Evolutionary conservation across 148 eudicot genomes (phyloP).

Genomic region (Tetragonia tetragonoides): DNA sequence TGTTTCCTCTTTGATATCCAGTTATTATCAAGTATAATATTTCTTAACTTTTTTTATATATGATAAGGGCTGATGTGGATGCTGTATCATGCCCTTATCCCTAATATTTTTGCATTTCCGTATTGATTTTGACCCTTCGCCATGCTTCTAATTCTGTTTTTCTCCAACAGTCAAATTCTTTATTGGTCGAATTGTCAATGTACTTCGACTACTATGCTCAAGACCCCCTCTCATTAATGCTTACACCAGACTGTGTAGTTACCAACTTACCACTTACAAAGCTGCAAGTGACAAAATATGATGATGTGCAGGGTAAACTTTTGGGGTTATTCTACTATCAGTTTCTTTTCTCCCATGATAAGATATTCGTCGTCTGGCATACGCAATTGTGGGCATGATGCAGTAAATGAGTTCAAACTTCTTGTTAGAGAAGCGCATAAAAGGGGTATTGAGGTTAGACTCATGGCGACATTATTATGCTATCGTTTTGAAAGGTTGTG

Average conservation of each 20-base stretch:
- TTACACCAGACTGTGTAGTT: not conserved
- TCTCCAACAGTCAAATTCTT: not conserved
- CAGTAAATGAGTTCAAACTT: constrained; percentile 83
- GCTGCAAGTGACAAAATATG: not conserved
- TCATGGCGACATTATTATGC: constrained; percentile 19
- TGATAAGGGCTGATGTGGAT: not conserved
- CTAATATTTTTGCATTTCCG: not conserved
- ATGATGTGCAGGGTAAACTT: constrained; percentile 71
- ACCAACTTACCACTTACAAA: not conserved
- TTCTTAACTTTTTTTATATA: not conserved
- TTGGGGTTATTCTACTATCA: constrained; percentile 98
- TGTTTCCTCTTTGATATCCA: not conserved
- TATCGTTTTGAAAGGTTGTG: constrained; percentile 11
- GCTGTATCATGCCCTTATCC: not conserved
- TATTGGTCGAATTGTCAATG: not conserved
- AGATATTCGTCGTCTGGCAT: constrained; percentile 80
- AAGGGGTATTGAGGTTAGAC: constrained; percentile 86
- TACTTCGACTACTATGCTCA: not conserved
- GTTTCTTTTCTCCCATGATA: constrained; percentile 89
- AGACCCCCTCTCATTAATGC: not conserved
- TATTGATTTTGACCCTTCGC: not conserved
- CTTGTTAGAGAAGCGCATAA: constrained; percentile 97
- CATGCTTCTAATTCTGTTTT: not conserved
- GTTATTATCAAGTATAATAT: not conserved
- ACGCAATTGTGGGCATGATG: constrained; percentile 69